Conservation (phyloP, 2,329 filamentous ascomycete species). For the Scorias spongiosa region DNA sequence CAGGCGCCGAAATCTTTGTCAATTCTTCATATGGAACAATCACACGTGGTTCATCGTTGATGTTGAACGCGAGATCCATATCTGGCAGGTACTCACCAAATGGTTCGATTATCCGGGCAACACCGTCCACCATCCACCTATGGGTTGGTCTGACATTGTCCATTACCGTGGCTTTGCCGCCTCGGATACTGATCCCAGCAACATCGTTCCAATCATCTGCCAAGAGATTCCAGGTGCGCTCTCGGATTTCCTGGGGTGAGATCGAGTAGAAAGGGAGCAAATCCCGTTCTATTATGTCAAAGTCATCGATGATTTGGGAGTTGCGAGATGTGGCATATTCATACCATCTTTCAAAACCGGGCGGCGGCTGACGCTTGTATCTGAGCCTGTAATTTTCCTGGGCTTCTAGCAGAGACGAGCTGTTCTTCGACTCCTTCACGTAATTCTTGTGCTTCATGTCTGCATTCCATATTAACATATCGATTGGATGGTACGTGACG, state of each 20-base stretch:
- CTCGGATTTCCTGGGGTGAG: slow-evolving; percentile 34
- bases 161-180: slow-evolving; percentile 35
- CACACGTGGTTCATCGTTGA: slow-evolving; percentile 46
- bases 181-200: slow-evolving; percentile 40
- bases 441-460: slow-evolving; percentile 34
- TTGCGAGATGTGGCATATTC: slow-evolving; percentile 37
- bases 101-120: slow-evolving; percentile 37
- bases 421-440: slow-evolving; percentile 30
- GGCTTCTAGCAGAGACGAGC: slow-evolving; percentile 33
- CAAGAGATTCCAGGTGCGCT: slow-evolving; percentile 37
- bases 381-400: slow-evolving; percentile 36
- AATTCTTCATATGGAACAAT: slow-evolving; percentile 35
- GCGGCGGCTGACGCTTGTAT: slow-evolving; percentile 41
- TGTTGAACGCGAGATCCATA: slow-evolving; percentile 48
- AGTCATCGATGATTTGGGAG: slow-evolving; percentile 43
- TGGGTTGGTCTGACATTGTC: slow-evolving; percentile 39
- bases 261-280: slow-evolving; percentile 41
- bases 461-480: slow-evolving; percentile 37
- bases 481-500: slow-evolving; percentile 38
- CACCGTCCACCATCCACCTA: slow-evolving; percentile 42
- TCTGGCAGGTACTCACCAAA: slow-evolving; percentile 42
- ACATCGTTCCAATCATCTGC: slow-evolving; percentile 40
- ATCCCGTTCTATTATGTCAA: slow-evolving; percentile 43
- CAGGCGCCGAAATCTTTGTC: slow-evolving; percentile 17
- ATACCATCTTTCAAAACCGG: slow-evolving; percentile 46